Evolutionary conservation across 1,284 basidiomycete species (phyloP).

Genomic region (Apiotrichum sp.): DNA sequence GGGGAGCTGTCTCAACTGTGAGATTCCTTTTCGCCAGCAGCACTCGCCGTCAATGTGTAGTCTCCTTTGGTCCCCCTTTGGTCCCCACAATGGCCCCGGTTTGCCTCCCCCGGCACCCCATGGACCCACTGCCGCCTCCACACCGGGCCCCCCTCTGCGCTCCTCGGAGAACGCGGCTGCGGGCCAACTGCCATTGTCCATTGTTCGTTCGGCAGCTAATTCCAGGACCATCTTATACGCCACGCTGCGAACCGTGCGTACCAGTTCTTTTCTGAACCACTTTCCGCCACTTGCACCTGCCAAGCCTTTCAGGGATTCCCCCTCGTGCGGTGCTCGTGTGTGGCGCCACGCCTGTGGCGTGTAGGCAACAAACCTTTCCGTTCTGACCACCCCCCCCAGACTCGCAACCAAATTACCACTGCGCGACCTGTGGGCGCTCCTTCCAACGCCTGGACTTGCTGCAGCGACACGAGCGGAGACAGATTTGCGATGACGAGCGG

Average conservation of each 20-base stretch:
- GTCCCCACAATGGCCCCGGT: no score
- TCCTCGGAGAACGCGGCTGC: no score
- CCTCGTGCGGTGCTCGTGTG: no score
- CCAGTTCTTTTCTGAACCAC: background rate
- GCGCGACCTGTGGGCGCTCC: conserved; percentile 24
- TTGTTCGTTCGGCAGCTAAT: background rate
- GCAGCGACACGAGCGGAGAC: conserved; percentile 35
- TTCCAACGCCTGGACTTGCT: conserved; percentile 39
- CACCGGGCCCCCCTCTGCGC: no score
- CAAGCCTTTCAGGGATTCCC: background rate
- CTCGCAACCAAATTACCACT: conserved; percentile 25
- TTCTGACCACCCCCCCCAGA: conserved; percentile 16
- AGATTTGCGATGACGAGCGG: conserved; percentile 30
- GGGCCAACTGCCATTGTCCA: no score
- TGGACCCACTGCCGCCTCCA: no score
- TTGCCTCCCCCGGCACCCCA: no score
- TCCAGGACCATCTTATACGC: conserved; percentile 37
- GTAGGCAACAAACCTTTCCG: background rate
- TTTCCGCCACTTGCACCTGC: background rate
- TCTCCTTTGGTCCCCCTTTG: no score
- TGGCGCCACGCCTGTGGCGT: no score
- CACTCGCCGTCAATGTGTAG: no score
- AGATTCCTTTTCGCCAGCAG: no score
- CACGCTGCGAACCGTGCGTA: conserved; percentile 40
- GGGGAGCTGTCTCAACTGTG: no score